Evolutionary conservation across 2,329 filamentous ascomycete species (phyloP), one percentile per base, ranked within the genome.

Genomic region (Triangularia setosa): DNA sequence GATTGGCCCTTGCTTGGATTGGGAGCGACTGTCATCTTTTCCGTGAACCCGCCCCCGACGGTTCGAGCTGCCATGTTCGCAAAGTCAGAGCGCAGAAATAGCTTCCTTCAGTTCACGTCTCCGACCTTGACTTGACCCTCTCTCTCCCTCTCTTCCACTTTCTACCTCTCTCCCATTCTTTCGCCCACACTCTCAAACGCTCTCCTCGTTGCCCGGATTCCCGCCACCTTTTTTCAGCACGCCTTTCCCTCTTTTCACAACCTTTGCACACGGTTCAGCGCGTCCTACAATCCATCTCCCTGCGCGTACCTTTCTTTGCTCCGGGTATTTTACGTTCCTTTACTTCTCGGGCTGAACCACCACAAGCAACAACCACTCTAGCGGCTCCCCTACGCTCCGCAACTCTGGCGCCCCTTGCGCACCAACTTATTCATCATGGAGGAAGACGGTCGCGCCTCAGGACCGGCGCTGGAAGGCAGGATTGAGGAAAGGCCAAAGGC

Each of bases 401-500:
- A 48, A 55, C 33, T 27, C 54, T 57, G 21, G 57, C 60, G 66
- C 66, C 62, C 59, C 44, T 58, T n/a, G 58, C 64, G 67, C 67
- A 63, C 64, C 55, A 64, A 61, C 63, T 59, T 64, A 58, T 48
- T 60, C 59, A 64, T 58, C 63, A 74, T 73, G 72, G 72, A 72
- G 65, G 70, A 70, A 64, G 69, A 70, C 60, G 70, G 69, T 64
- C 71, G 70, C 68, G 68, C 64, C 58, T 60, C 69, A 44, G 66
- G 68, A 61, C 65, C 68, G 62, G 59, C 55, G 61, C 66, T 61
- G 33, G 67, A 64, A 54, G 74, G 81, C 65, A 81, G 79, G 72
- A 75, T 79, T 60, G 79, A 82, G 69, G 77, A 80, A 40, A 73
- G 72, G 58, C 68, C 72, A 63, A 70, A 67, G 63, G 72, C 72